Conservation (phyloP, 495 filamentous ascomycete genomes). For the Cenococcum geophilum region DNA sequence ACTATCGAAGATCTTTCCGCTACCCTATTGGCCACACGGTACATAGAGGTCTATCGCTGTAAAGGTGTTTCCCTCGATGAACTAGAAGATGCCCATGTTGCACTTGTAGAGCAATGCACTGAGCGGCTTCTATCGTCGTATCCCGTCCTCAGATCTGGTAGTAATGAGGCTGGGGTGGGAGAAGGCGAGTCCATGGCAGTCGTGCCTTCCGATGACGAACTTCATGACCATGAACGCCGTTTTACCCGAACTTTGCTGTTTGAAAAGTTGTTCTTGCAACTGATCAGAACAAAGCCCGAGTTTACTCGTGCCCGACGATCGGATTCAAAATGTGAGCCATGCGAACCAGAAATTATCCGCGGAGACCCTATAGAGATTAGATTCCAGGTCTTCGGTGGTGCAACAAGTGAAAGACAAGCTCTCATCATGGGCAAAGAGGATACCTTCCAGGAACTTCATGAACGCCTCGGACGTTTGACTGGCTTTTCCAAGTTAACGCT, state of each 20-base stretch:
- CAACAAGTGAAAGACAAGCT: slow-evolving; percentile 49
- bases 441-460: slow-evolving; percentile 59
- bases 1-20: slow-evolving; percentile 66
- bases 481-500: slow-evolving; percentile 54
- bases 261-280: slow-evolving; percentile 21
- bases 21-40: slow-evolving; percentile 64
- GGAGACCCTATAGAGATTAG: slow-evolving; percentile 51
- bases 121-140: slow-evolving; percentile 49
- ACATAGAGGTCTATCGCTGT: slow-evolving; percentile 53
- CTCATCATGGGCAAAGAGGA: slow-evolving; percentile 59
- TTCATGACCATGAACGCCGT: slow-evolving; percentile 11
- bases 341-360: slow-evolving; percentile 9
- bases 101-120: slow-evolving; percentile 71
- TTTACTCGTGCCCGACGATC: slow-evolving; percentile 21
- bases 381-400: slow-evolving; percentile 67
- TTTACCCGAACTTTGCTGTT: slow-evolving; percentile 26
- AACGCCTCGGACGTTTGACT: slow-evolving; percentile 57
- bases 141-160: slow-evolving; percentile 9
- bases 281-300: slow-evolving; percentile 19
- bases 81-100: slow-evolving; percentile 66
- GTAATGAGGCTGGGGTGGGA: background rate
- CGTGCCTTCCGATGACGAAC: slow-evolving; percentile 4
- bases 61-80: slow-evolving; percentile 43
- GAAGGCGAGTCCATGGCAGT: slow-evolving; percentile 20
- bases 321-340: slow-evolving; percentile 18